A percentile compares a stretch with the other conserved stretches of the same genome.
Conservation (phyloP, 257 asterid species). For the Haberlea rhodopensis region DNA sequence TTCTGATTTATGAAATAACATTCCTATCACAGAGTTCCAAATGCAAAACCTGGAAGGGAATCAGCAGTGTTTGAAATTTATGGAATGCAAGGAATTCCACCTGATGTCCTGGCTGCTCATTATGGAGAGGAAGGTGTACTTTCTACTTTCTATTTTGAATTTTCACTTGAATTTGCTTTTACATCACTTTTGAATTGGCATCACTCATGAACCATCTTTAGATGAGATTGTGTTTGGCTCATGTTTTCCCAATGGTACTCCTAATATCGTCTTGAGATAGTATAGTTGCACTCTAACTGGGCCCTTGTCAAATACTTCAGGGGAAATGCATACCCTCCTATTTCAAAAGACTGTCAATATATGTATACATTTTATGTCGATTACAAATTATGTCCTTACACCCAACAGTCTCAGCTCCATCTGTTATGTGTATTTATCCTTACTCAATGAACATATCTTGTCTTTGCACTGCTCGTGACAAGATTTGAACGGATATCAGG, state of each 20-base stretch:
- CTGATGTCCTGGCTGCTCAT: conserved; percentile 77
- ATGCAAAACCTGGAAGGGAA: conserved; percentile 91
- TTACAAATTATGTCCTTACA: not conserved
- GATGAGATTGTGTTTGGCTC: not conserved
- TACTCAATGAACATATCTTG: not conserved
- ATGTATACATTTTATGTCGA: not conserved
- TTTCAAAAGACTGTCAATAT: not conserved
- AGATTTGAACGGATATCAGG: not conserved
- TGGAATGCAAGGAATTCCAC: conserved; percentile 98
- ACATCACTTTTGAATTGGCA: not conserved
- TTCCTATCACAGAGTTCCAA: conserved; percentile 69
- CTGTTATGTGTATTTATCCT: not conserved
- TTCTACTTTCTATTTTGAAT: not conserved
- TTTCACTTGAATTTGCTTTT: not conserved
- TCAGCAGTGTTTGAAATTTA: conserved; percentile 88
- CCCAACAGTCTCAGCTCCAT: not conserved
- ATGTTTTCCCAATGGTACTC: not conserved
- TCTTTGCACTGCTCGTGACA: not conserved
- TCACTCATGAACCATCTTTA: not conserved
- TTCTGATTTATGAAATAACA: conserved; percentile 6
- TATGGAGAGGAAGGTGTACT: conserved; percentile 88
- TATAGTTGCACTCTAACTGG: too few relatives aligned
- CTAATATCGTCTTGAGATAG: too few relatives aligned
- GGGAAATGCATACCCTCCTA: not conserved
- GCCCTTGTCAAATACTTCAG: too few relatives aligned